Evolutionary conservation across 345 rosid genomes (phyloP), one percentile per base, ranked within the genome.

Genomic region (Gynandropsis gynandra): DNA sequence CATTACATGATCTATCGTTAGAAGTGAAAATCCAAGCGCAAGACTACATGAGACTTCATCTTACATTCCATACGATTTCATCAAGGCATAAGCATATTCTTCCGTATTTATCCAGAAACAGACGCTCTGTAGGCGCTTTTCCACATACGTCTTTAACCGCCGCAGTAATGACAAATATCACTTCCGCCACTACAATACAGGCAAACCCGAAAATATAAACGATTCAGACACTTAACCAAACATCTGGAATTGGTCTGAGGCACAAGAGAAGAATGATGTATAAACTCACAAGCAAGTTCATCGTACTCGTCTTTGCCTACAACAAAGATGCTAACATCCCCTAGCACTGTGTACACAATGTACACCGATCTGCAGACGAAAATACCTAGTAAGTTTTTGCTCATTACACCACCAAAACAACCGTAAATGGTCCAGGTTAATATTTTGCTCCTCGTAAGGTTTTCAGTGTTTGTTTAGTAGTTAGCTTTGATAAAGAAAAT

Each of bases 271-370:
- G 29, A 24, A 24, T 5, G 29, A 24, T 24, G 29, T 24, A 24
- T 24, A 24, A 24, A 24, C 97, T 80, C 70, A 87, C 95, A 81
- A 40, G 95, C 97, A 72, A 92, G 99, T 65, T 88, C 99, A 74
- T 93, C 99, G 49, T 93, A 93, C 56, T 80, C 90, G 67, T 93
- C 97, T 78, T 93, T 93, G 60, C 99, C 97, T 66, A 81, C 95
- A 58, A 74, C 77, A 68, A 62, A 88, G 63, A 93, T 66, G 77
- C 89, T 83, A 70, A 88, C 93, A 76, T 88, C 97, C 32, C 95
- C 95, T 21, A 93, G 89, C 69, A 93, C 82, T 0, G 85, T 85
- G 63, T 92, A 87, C 31, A 87, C 98, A 1, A 92, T 92, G 55
- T 87, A 92, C 39, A 87, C 97, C 5, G 98, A 92, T 79, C 94